phyloP scores from a whole-genome alignment of 129 eudicot species.

The Tanacetum coccineum region DNA sequence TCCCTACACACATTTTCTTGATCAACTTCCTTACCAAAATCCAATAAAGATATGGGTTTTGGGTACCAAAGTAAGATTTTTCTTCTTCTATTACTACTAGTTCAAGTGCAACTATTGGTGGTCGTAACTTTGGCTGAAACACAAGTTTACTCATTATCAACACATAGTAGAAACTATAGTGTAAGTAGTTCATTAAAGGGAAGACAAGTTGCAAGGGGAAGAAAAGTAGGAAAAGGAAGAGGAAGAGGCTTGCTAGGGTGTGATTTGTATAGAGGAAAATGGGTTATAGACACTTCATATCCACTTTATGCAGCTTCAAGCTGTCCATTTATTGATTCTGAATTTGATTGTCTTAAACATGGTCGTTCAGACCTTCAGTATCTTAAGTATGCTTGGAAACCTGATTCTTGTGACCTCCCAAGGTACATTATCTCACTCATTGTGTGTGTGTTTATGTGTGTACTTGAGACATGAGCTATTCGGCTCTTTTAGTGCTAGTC shows the following conservation, averaged over 20 bases:
- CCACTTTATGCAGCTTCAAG: slow-evolving; percentile 70
- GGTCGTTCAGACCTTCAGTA: slow-evolving; percentile 80
- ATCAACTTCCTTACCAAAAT: slow-evolving; percentile 27
- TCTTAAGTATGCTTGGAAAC: slow-evolving; percentile 81
- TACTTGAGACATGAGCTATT: neutral
- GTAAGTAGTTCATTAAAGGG: slow-evolving; percentile 25
- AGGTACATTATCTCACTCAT: slow-evolving; percentile 45
- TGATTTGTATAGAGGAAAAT: slow-evolving; percentile 67
- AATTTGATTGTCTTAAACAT: slow-evolving; percentile 76
- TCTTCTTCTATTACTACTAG: slow-evolving; percentile 26
- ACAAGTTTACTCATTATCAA: slow-evolving; percentile 30
- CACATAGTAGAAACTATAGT: slow-evolving; percentile 17
- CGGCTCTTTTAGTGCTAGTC: neutral
- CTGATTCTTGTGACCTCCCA: slow-evolving; percentile 69
- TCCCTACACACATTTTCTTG: slow-evolving; percentile 31
- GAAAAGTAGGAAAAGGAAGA: slow-evolving; percentile 3
- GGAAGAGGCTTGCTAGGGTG: slow-evolving; percentile 42
- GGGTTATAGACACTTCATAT: slow-evolving; percentile 66
- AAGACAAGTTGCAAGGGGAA: slow-evolving; percentile 11
- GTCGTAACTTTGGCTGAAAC: slow-evolving; percentile 26
- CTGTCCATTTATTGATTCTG: slow-evolving; percentile 73
- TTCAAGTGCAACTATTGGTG: slow-evolving; percentile 15
- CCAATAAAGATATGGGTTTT: slow-evolving; percentile 38
- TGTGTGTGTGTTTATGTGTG: too few relatives aligned
- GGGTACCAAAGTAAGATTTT: slow-evolving; percentile 31